phyloP scores from a whole-genome alignment of 108 stramenopile species.

The Mayamaea pseudoterrestris region DNA sequence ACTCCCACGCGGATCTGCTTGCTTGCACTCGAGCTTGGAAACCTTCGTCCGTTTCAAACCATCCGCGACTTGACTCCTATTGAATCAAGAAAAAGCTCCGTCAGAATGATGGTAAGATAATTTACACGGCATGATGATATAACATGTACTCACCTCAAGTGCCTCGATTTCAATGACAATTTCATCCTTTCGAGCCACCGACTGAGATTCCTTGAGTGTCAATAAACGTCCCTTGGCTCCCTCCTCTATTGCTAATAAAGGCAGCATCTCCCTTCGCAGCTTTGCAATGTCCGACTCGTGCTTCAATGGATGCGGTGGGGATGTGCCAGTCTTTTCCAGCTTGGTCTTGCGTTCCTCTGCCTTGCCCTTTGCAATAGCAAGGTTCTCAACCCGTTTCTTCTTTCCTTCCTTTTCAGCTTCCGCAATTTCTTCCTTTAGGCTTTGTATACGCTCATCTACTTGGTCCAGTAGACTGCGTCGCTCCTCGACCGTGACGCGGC shows the following conservation, averaged over 20 bases:
- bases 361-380: slow-evolving; percentile 25
- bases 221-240: slow-evolving; percentile 50
- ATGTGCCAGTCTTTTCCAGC: slow-evolving; percentile 22
- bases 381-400: slow-evolving; percentile 42
- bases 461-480: slow-evolving; percentile 34
- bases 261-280: slow-evolving; percentile 41
- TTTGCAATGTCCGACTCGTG: slow-evolving; percentile 44
- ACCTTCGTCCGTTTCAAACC: slow-evolving; percentile 73
- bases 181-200: slow-evolving; percentile 58
- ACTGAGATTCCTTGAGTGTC: slow-evolving; percentile 58
- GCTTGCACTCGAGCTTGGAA: slow-evolving; percentile 45
- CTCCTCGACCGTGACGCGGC: slow-evolving; percentile 42
- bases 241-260: slow-evolving; percentile 49
- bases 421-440: slow-evolving; percentile 38
- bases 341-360: slow-evolving; percentile 38
- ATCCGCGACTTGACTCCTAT: slow-evolving; percentile 38
- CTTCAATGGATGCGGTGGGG: slow-evolving; percentile 38
- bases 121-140: neutral
- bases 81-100: neutral
- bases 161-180: slow-evolving; percentile 49
- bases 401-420: slow-evolving; percentile 34
- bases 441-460: slow-evolving; percentile 47
- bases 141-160: slow-evolving; percentile 33
- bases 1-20: slow-evolving; percentile 17
- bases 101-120: neutral